Conservation (phyloP, 2,329 filamentous ascomycete species). For the Chaetomiaceae sp. region DNA sequence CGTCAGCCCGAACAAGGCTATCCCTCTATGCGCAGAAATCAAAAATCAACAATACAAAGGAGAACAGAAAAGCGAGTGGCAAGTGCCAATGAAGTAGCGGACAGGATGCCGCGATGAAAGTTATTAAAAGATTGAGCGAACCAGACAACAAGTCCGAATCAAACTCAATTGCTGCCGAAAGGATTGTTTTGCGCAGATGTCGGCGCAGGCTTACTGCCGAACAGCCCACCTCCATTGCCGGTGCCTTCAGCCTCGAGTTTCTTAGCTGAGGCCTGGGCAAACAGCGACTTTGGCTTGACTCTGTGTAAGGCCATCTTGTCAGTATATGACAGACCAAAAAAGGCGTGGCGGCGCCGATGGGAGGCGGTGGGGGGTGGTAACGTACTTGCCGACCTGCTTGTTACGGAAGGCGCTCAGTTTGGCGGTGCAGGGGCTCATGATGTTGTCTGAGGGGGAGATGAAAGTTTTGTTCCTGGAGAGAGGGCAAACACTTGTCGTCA, state of each 20-base stretch:
- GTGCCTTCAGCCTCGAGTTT: conserved; percentile 47
- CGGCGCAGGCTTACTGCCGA: conserved; percentile 27
- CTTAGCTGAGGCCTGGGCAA: conserved; percentile 62
- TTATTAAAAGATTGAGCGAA: no score
- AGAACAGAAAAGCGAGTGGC: background rate
- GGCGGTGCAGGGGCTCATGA: conserved; percentile 81
- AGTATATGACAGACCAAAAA: no score
- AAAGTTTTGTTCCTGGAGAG: conserved; percentile 43
- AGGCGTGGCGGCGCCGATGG: no score
- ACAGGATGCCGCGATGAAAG: no score
- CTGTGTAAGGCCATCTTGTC: no score
- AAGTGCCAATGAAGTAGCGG: no score
- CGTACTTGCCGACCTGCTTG: conserved; percentile 75
- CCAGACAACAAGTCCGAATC: background rate
- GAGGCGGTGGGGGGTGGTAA: conserved; percentile 21
- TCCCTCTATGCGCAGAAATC: conserved; percentile 3
- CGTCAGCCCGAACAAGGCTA: background rate
- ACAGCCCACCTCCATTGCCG: conserved; percentile 29
- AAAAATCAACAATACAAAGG: background rate
- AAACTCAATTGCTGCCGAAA: conserved; percentile 7
- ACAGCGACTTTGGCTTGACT: conserved; percentile 64
- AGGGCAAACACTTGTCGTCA: background rate
- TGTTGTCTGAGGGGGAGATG: conserved; percentile 80
- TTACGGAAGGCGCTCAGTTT: conserved; percentile 77
- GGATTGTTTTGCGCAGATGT: background rate